These are phyloP conservation scores for Lagenidium sp. DNA, from an alignment of 352 stramenopile genomes.

Conservation along the genomic window DNA sequence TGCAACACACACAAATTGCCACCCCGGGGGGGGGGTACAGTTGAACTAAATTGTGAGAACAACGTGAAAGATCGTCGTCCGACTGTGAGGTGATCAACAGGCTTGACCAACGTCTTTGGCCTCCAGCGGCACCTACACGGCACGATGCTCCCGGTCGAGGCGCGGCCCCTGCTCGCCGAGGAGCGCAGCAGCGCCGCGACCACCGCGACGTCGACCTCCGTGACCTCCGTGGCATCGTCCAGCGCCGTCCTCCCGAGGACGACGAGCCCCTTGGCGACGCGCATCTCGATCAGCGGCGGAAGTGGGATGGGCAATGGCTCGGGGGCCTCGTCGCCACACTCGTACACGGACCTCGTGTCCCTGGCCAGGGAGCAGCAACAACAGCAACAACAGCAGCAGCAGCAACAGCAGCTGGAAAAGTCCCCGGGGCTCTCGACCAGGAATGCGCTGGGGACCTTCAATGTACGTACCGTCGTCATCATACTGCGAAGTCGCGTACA, in stretches of 20 bases:
- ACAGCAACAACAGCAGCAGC: background rate
- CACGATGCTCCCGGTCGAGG: slow-evolving; percentile 25
- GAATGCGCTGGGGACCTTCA: slow-evolving; percentile 34
- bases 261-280: background rate
- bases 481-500: no score
- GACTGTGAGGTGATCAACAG: no score
- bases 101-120: no score
- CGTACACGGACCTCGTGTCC: slow-evolving; percentile 38
- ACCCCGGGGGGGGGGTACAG: no score
- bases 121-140: no score
- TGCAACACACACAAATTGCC: no score
- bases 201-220: background rate
- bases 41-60: no score
- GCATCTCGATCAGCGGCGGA: slow-evolving; percentile 10
- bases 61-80: no score
- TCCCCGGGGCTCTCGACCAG: no score
- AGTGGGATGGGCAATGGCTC: no score
- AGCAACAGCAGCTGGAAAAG: no score
- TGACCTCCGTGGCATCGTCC: background rate
- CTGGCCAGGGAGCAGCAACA: slow-evolving; percentile 12
- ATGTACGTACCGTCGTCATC: slow-evolving; percentile 20
- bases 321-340: background rate
- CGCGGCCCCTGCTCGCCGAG: slow-evolving; percentile 28
- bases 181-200: slow-evolving; percentile 9
- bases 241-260: no score